Conservation (phyloP, 2,329 filamentous ascomycete species). For the Plenodomus lindquistii region DNA sequence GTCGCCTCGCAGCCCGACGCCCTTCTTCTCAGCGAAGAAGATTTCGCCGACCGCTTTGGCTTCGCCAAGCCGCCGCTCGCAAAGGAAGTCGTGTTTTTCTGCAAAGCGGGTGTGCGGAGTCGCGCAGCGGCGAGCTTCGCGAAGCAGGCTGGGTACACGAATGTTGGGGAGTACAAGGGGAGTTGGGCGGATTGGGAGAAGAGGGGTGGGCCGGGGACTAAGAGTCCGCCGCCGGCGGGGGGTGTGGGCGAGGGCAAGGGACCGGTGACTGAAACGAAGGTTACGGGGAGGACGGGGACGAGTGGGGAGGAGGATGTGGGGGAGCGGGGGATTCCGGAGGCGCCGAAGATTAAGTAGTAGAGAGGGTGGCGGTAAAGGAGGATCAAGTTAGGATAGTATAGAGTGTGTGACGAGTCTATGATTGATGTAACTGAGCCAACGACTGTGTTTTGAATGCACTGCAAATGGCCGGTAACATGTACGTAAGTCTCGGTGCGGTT, state of each 20-base stretch:
- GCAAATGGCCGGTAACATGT: too few relatives aligned
- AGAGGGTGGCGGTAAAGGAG: neutral
- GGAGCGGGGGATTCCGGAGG: constrained; percentile 7
- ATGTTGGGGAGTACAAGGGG: constrained; percentile 72
- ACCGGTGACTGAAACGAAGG: constrained; percentile 17
- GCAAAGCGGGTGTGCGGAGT: constrained; percentile 86
- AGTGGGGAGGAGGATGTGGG: constrained; percentile 23
- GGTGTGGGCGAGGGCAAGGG: constrained; percentile 23
- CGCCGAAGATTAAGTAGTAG: too few relatives aligned
- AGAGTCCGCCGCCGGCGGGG: constrained; percentile 17
- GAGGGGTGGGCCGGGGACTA: constrained; percentile 63
- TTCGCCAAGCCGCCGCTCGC: constrained; percentile 52
- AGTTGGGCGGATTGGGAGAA: constrained; percentile 83
- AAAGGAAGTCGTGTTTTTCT: constrained; percentile 72
- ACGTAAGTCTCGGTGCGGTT: too few relatives aligned
- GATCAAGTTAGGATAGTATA: neutral
- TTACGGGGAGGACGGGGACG: constrained; percentile 8
- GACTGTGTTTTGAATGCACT: too few relatives aligned
- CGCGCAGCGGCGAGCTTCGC: constrained; percentile 77
- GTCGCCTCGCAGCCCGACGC: constrained; percentile 76
- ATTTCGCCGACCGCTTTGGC: constrained; percentile 83
- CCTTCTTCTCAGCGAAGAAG: constrained; percentile 73
- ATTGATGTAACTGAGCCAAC: neutral
- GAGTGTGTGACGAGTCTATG: neutral
- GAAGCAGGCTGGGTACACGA: constrained; percentile 72